These are phyloP conservation scores for Boletus sp. DNA, from an alignment of 768 basidiomycete genomes.

Conservation along the genomic window DNA sequence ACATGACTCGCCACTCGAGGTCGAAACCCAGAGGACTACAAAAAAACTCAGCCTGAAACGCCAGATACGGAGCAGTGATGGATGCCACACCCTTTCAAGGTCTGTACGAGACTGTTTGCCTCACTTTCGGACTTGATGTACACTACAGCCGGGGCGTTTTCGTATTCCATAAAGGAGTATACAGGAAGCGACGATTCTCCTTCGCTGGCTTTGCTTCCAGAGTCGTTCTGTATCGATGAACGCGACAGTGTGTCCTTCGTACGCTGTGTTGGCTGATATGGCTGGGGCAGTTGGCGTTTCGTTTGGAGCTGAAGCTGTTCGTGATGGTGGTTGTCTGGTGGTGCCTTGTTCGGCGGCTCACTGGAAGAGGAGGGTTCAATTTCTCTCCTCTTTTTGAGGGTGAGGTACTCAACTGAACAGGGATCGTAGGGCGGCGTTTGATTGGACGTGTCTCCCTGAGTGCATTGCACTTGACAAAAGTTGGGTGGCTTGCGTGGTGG, in stretches of 20 bases:
- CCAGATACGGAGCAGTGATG: not conserved
- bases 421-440: not conserved
- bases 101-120: conserved; percentile 38
- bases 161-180: conserved; percentile 39
- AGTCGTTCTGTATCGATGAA: conserved; percentile 3
- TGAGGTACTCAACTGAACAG: conserved; percentile 12
- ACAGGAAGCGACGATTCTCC: conserved; percentile 21
- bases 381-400: not conserved
- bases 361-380: not conserved
- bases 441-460: not conserved
- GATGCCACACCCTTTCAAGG: conserved; percentile 35
- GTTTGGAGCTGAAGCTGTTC: not conserved
- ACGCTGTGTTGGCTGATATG: not conserved
- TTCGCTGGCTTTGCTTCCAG: not conserved
- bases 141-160: conserved; percentile 29
- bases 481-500: not conserved
- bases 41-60: not conserved
- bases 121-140: conserved; percentile 41
- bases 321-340: not conserved
- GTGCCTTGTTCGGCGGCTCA: not conserved
- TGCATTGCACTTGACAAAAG: not conserved
- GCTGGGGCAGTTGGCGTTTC: not conserved
- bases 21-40: conserved; percentile 50
- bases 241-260: not conserved
- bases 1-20: conserved; percentile 46